These are phyloP conservation scores for Exophiala phaeomuriformis DNA, from an alignment of 2,329 filamentous ascomycete genomes.

Conservation along the genomic window DNA sequence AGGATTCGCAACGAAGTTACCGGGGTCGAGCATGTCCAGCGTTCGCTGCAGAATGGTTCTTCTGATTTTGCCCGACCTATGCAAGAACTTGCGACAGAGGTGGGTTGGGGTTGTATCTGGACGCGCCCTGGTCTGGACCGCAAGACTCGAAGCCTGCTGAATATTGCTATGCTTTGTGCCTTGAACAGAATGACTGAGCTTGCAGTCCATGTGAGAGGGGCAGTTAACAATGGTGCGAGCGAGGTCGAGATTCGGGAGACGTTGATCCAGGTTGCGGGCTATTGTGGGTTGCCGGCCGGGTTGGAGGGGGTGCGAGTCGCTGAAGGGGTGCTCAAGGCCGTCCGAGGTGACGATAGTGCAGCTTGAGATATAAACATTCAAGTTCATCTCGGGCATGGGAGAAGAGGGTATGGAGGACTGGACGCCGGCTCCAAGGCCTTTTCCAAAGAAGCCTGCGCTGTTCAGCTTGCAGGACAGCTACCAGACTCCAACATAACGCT, in stretches of 20 bases:
- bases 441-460: too few relatives aligned
- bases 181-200: constrained; percentile 55
- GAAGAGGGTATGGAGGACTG: too few relatives aligned
- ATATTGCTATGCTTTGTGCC: constrained; percentile 59
- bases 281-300: constrained; percentile 41
- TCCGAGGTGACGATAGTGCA: constrained; percentile 12
- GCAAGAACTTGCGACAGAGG: constrained; percentile 58
- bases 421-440: too few relatives aligned
- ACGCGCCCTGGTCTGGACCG: constrained; percentile 54
- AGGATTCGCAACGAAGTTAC: constrained; percentile 54
- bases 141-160: constrained; percentile 55
- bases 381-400: too few relatives aligned
- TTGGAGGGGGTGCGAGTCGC: constrained; percentile 36
- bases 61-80: constrained; percentile 54
- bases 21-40: constrained; percentile 55
- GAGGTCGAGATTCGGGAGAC: constrained; percentile 56
- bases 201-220: constrained; percentile 55
- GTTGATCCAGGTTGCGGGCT: constrained; percentile 30
- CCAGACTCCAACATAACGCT: too few relatives aligned
- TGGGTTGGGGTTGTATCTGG: constrained; percentile 59
- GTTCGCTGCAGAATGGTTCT: constrained; percentile 39
- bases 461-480: too few relatives aligned
- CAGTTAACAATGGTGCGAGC: constrained; percentile 55
- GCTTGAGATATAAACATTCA: not conserved
- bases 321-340: constrained; percentile 22